Percentiles rank a stretch among this genome's conserved stretches.
Evolutionary conservation across 1,139 yeast species (phyloP).

Genomic region (Saccharomycopsis phalli): DNA sequence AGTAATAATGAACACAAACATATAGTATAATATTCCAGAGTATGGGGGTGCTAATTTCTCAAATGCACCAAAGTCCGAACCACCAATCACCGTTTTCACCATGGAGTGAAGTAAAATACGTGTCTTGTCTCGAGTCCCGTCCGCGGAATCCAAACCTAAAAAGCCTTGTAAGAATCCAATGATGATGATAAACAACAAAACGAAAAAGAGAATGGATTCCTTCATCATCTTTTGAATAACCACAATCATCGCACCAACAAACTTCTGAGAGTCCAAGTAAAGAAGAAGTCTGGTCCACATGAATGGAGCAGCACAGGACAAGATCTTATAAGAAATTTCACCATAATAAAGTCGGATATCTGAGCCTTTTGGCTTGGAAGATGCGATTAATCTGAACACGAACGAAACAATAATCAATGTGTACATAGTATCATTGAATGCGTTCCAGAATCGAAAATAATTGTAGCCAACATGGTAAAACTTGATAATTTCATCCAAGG

Average conservation of each 20-base stretch:
- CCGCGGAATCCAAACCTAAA: constrained; percentile 78
- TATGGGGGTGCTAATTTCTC: constrained; percentile 75
- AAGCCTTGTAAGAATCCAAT: constrained; percentile 83
- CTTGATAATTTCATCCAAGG: constrained; percentile 60
- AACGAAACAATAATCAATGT: constrained; percentile 44
- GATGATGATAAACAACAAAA: constrained; percentile 58
- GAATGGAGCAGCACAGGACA: constrained; percentile 78
- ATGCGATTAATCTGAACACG: constrained; percentile 52
- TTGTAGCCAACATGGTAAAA: constrained; percentile 66
- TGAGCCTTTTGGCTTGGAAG: constrained; percentile 29
- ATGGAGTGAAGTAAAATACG: constrained; percentile 53
- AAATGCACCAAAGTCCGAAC: constrained; percentile 63
- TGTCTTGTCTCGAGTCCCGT: constrained; percentile 75
- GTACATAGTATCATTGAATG: constrained; percentile 66
- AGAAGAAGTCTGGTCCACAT: constrained; percentile 77
- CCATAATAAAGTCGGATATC: constrained; percentile 39
- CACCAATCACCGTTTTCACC: constrained; percentile 63
- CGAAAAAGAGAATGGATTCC: constrained; percentile 73
- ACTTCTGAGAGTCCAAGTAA: constrained; percentile 68
- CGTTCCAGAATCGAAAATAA: constrained; percentile 73
- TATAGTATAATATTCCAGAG: constrained; percentile 67
- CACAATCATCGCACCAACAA: constrained; percentile 85
- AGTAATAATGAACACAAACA: constrained; percentile 65
- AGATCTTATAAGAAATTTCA: constrained; percentile 56
- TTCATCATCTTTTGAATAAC: constrained; percentile 81